Conservation (phyloP, 169 alveolate species). For the Plasmodium cynomolgi region DNA sequence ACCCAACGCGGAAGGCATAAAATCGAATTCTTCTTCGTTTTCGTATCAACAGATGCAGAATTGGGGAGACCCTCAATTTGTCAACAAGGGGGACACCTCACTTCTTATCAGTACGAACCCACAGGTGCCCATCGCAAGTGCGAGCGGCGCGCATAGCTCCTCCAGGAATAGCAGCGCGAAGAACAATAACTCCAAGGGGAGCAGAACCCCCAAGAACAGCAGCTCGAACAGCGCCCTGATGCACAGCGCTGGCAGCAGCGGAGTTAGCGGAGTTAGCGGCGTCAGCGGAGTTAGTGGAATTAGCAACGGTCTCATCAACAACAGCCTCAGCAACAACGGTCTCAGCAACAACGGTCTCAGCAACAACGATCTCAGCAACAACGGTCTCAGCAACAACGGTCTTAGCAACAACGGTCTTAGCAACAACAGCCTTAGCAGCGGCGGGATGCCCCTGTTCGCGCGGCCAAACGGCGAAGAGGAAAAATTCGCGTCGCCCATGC, state of each 20-base stretch:
- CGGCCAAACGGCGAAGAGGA: conserved; percentile 31
- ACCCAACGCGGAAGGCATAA: conserved; percentile 1
- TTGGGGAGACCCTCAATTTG: background rate
- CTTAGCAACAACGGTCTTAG: background rate
- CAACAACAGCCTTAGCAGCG: background rate
- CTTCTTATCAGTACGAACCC: background rate
- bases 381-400: background rate
- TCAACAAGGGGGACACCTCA: background rate
- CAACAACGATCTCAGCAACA: background rate
- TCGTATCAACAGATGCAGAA: conserved; percentile 9
- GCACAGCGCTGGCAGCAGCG: background rate
- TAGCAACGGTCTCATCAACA: no score
- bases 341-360: background rate
- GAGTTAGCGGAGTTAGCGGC: background rate
- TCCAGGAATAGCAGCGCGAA: background rate
- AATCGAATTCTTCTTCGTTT: conserved; percentile 29
- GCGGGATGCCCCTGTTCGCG: background rate
- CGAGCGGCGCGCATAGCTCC: background rate
- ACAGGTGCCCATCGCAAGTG: background rate
- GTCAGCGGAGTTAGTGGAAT: background rate
- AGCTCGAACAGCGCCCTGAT: background rate
- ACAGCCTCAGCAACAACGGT: background rate
- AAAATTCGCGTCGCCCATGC: conserved; percentile 6
- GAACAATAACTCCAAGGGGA: background rate
- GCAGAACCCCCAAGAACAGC: background rate